Base-by-base conservation (phyloP, 768 basidiomycete genomes). In the Lyophyllum atratum region DNA sequence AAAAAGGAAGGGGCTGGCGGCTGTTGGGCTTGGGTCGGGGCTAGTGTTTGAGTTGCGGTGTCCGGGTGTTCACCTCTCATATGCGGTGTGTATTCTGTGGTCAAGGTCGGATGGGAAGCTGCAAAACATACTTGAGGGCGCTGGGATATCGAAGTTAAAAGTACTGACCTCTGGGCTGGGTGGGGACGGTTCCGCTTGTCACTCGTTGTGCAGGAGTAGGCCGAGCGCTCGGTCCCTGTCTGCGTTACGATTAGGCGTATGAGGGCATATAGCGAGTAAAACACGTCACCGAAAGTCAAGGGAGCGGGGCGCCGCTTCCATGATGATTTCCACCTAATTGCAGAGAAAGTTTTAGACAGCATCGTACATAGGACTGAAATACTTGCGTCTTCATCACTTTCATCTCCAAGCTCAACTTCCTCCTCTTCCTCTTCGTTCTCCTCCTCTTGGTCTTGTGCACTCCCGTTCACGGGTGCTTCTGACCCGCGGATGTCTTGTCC, bases 261-360 rank as follows among this genome's bases (percentile, higher is more conserved):
- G 29, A n/a, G 24, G 43, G 28, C 14, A 43, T 52, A 25, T 15
- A 33, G 24, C 39, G 37, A 4, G 33, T 31, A 58, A 53, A 58
- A 54, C 2, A 42, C 39, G 75, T 52, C 68, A 88, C 88, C 91
- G 81, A 65, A 93, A 84, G 74, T 93, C 91, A 19, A 90, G 73
- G 4, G 86, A 89, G 54, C 85, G 86, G 17, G 84, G 71, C 9
- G 85, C 76, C 2, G 85, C 85, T 65, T 96, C 92, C 85, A 93
- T 88, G 53, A 96, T 93, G 62, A 96, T 90, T 76, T 96, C 94
- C 60, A 96, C 80, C 68, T 96, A 87, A 89, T 93, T 11, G 43
- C 19, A 52, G 49, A 24, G 48, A n/a, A 33, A 31, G 31, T 24
- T n/a, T 54, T 44, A 60, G 46, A 39, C 46, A 24, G 48, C 33